phyloP scores from a whole-genome alignment of 1,284 basidiomycete species.

The Termitomyces sp. region DNA sequence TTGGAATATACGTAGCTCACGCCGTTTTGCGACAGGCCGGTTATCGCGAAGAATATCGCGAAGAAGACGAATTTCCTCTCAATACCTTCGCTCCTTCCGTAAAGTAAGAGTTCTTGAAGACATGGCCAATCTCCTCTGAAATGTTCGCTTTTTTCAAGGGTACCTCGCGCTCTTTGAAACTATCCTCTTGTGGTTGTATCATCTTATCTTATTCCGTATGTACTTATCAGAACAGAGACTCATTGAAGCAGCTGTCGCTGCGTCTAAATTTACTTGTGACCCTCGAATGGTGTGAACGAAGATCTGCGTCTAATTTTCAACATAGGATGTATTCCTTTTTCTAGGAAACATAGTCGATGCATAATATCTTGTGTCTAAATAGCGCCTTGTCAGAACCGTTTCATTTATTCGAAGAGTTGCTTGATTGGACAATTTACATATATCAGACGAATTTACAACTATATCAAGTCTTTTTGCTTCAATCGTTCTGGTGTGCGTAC shows the following conservation, averaged over 20 bases:
- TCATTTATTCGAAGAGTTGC: too few relatives aligned
- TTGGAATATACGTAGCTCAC: not conserved
- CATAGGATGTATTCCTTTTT: too few relatives aligned
- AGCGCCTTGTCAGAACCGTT: too few relatives aligned
- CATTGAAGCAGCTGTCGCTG: not conserved
- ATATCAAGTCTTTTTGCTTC: not conserved
- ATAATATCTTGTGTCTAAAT: too few relatives aligned
- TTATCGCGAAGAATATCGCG: constrained; percentile 8
- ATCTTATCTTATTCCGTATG: not conserved
- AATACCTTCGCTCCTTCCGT: constrained; percentile 12
- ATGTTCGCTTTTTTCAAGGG: not conserved
- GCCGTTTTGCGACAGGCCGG: not conserved
- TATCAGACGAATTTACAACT: too few relatives aligned
- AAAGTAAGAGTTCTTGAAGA: constrained; percentile 10
- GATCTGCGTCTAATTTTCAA: too few relatives aligned
- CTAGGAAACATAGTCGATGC: too few relatives aligned
- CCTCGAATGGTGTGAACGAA: not conserved
- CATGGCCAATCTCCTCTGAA: too few relatives aligned
- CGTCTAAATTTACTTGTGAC: not conserved
- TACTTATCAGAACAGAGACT: not conserved
- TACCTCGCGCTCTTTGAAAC: constrained; percentile 5
- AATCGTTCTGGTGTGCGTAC: not conserved
- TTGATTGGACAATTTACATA: too few relatives aligned
- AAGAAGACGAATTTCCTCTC: constrained; percentile 16
- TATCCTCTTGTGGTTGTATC: not conserved